Evolutionary conservation across 2,329 filamentous ascomycete species (phyloP).

Genomic region (Beauveria brongniartii): DNA sequence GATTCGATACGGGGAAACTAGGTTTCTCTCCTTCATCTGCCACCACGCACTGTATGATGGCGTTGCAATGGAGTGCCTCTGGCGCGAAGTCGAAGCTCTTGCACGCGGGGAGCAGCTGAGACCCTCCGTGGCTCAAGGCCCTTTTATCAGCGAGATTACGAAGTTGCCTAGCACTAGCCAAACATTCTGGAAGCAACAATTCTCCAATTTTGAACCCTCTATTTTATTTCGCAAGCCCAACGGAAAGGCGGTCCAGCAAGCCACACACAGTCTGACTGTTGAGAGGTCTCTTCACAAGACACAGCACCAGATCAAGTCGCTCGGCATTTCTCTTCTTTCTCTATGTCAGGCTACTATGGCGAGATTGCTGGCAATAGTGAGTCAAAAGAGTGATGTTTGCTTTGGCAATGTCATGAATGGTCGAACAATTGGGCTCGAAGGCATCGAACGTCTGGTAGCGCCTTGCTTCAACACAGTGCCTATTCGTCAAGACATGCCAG

Average conservation of each 20-base stretch:
- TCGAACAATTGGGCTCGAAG: conserved; percentile 56
- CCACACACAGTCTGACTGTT: conserved; percentile 21
- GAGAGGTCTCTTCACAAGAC: conserved; percentile 35
- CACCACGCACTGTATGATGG: conserved; percentile 89
- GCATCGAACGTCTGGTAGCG: conserved; percentile 65
- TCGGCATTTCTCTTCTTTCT: conserved; percentile 56
- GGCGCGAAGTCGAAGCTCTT: conserved; percentile 60
- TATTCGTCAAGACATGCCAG: conserved; percentile 48
- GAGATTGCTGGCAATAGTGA: conserved; percentile 49
- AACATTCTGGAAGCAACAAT: conserved; percentile 55
- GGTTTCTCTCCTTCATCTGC: conserved; percentile 42
- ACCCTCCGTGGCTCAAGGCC: conserved; percentile 45
- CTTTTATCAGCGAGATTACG: conserved; percentile 55
- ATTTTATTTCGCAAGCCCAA: conserved; percentile 19
- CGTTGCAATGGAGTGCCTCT: conserved; percentile 61
- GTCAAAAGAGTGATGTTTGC: conserved; percentile 58
- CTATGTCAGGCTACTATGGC: conserved; percentile 68
- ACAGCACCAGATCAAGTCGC: conserved; percentile 38
- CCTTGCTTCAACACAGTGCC: conserved; percentile 91
- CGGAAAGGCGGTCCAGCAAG: conserved; percentile 20
- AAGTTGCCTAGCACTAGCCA: conserved; percentile 40
- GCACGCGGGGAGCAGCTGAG: conserved; percentile 41
- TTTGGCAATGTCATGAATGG: conserved; percentile 85
- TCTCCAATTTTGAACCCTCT: conserved; percentile 40
- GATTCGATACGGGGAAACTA: conserved; percentile 23